These are phyloP conservation scores for Meyerozyma elateridarum DNA, from an alignment of 1,139 yeast species.

Conservation along the genomic window DNA sequence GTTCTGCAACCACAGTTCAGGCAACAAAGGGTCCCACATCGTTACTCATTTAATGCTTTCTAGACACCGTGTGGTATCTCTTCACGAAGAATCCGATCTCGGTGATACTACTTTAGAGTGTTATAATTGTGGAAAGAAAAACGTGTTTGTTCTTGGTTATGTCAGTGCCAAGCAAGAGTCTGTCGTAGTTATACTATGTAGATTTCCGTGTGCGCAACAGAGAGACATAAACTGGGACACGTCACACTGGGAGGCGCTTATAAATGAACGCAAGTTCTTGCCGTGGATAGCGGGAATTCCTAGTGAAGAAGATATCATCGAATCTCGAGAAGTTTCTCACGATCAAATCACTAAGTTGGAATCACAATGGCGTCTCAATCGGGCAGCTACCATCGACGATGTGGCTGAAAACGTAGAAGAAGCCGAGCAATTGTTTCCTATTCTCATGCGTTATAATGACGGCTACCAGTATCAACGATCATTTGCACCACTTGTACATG, in stretches of 20 bases:
- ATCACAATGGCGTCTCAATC: constrained; percentile 73
- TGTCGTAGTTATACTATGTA: constrained; percentile 80
- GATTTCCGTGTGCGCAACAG: constrained; percentile 83
- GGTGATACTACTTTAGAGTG: constrained; percentile 88
- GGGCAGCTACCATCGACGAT: constrained; percentile 64
- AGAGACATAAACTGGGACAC: constrained; percentile 83
- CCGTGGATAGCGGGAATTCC: constrained; percentile 79
- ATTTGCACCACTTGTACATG: constrained; percentile 76
- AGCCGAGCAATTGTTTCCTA: constrained; percentile 63
- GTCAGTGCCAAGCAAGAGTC: constrained; percentile 86
- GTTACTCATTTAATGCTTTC: constrained; percentile 82
- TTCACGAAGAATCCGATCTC: constrained; percentile 76
- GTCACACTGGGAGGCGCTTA: constrained; percentile 80
- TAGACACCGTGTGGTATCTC: constrained; percentile 67
- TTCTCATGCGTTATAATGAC: constrained; percentile 72
- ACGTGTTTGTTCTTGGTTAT: constrained; percentile 79
- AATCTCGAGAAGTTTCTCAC: constrained; percentile 52
- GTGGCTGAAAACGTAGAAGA: constrained; percentile 44
- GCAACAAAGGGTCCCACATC: constrained; percentile 70
- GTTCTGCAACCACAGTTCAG: constrained; percentile 82
- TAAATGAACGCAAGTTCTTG: constrained; percentile 72
- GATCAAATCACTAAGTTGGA: constrained; percentile 72
- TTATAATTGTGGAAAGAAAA: constrained; percentile 82
- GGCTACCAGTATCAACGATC: constrained; percentile 84
- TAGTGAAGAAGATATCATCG: constrained; percentile 54